A percentile compares a stretch with the other conserved stretches of the same genome.
These are phyloP conservation scores for Starmera quercuum DNA, from an alignment of 805 yeast genomes.

Conservation along the genomic window DNA sequence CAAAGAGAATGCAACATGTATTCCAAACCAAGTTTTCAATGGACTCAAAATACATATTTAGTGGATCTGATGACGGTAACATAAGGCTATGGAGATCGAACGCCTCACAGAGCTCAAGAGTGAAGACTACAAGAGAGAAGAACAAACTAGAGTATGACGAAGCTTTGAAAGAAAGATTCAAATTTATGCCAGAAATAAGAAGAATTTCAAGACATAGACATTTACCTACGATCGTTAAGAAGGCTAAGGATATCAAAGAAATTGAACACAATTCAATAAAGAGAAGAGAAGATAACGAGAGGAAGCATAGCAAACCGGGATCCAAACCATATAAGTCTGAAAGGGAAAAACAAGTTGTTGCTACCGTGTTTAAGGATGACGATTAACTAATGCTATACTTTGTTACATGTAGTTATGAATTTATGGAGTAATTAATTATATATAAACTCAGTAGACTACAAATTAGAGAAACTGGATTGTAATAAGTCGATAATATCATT, in stretches of 20 bases:
- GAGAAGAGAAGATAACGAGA: conserved; percentile 75
- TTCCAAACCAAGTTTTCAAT: conserved; percentile 78
- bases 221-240: conserved; percentile 79
- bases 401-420: not conserved
- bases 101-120: conserved; percentile 77
- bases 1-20: conserved; percentile 95
- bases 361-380: conserved; percentile 59
- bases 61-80: conserved; percentile 96
- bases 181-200: conserved; percentile 93
- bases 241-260: conserved; percentile 80
- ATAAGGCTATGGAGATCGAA: conserved; percentile 87
- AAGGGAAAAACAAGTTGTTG: conserved; percentile 81
- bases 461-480: too few relatives aligned
- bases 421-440: not conserved
- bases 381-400: conserved; percentile 7
- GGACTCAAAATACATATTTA: conserved; percentile 80
- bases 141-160: conserved; percentile 83
- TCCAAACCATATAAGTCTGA: conserved; percentile 56
- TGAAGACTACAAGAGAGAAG: conserved; percentile 74
- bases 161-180: conserved; percentile 85
- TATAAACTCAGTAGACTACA: not conserved
- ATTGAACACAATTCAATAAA: conserved; percentile 66
- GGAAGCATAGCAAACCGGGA: conserved; percentile 67
- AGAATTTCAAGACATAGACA: conserved; percentile 91
- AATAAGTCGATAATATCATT: too few relatives aligned